Conservation (phyloP, 768 basidiomycete genomes). For the Strobilomyces echinocephalus region DNA sequence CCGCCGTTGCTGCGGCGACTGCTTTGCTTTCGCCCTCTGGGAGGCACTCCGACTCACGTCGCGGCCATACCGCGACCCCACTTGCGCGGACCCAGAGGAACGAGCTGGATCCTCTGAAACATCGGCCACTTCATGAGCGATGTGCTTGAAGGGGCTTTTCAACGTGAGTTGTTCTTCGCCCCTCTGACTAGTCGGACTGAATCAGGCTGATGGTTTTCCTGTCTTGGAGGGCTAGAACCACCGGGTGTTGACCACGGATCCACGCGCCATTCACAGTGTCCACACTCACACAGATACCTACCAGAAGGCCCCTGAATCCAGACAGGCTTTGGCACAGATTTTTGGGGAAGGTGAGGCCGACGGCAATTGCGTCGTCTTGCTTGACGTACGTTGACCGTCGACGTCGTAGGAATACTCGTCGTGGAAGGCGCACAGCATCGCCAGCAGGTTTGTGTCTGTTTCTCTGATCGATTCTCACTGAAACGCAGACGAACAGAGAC, state of each 20-base stretch:
- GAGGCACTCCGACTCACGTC: constrained; percentile 26
- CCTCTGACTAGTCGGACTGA: background rate
- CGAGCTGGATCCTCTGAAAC: constrained; percentile 47
- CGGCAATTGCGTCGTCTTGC: background rate
- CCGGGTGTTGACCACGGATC: constrained; percentile 54
- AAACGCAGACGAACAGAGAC: constrained; percentile 10
- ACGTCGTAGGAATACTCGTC: constrained; percentile 44
- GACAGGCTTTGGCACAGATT: constrained; percentile 37
- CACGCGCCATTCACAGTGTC: constrained; percentile 60
- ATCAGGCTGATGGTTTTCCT: background rate
- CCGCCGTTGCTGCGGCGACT: constrained; percentile 9
- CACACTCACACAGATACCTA: constrained; percentile 52
- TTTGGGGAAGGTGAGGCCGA: constrained; percentile 35
- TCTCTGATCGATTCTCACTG: background rate
- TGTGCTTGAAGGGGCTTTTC: constrained; percentile 41
- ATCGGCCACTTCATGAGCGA: constrained; percentile 40
- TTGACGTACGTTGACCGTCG: background rate
- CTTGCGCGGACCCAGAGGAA: constrained; percentile 47
- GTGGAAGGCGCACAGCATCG: constrained; percentile 40
- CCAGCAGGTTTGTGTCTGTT: constrained; percentile 31
- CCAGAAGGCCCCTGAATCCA: constrained; percentile 45
- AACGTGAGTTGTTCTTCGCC: constrained; percentile 32
- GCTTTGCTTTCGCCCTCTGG: constrained; percentile 31
- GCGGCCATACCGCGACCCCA: constrained; percentile 31
- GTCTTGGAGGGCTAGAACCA: constrained; percentile 18